Percentiles rank a stretch among this genome's conserved stretches.
Evolutionary conservation across 1,284 basidiomycete genomes (phyloP).

Genomic region (Ganoderma lingzhi): DNA sequence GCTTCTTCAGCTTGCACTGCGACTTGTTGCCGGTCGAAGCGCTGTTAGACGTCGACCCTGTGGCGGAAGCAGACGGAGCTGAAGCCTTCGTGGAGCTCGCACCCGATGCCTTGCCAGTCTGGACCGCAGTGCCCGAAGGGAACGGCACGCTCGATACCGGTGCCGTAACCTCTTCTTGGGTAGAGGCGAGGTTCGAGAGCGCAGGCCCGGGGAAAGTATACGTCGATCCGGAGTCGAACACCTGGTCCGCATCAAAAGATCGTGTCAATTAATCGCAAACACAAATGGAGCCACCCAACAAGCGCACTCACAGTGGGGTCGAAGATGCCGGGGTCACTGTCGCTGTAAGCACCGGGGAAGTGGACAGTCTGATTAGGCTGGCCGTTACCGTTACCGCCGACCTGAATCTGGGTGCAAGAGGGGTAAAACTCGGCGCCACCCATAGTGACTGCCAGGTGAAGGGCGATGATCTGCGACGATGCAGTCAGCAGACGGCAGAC

Average conservation of each 20-base stretch:
- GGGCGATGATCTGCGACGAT: slow-evolving; percentile 61
- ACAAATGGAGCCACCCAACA: not conserved
- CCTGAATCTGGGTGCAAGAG: slow-evolving; percentile 67
- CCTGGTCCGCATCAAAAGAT: slow-evolving; percentile 32
- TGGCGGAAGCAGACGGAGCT: slow-evolving; percentile 23
- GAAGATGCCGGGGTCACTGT: slow-evolving; percentile 68
- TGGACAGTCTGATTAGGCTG: slow-evolving; percentile 54
- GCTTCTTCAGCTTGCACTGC: slow-evolving; percentile 27
- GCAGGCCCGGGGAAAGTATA: slow-evolving; percentile 52
- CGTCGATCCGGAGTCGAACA: slow-evolving; percentile 43
- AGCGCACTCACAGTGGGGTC: slow-evolving; percentile 32
- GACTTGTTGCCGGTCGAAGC: slow-evolving; percentile 6
- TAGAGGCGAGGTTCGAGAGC: slow-evolving; percentile 42
- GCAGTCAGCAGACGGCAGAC: not conserved
- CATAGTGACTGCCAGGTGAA: slow-evolving; percentile 59
- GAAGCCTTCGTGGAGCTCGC: slow-evolving; percentile 25
- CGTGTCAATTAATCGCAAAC: slow-evolving; percentile 16
- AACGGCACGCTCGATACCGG: slow-evolving; percentile 28
- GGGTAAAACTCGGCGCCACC: slow-evolving; percentile 80
- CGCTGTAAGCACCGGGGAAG: slow-evolving; percentile 74
- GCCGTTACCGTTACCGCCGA: slow-evolving; percentile 61
- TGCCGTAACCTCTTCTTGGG: slow-evolving; percentile 27
- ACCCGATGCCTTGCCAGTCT: slow-evolving; percentile 25
- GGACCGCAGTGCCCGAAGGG: slow-evolving; percentile 27
- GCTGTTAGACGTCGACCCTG: slow-evolving; percentile 20